Base-by-base conservation (phyloP, 2,329 filamentous ascomycete species). In the Diplodia sapinea region DNA sequence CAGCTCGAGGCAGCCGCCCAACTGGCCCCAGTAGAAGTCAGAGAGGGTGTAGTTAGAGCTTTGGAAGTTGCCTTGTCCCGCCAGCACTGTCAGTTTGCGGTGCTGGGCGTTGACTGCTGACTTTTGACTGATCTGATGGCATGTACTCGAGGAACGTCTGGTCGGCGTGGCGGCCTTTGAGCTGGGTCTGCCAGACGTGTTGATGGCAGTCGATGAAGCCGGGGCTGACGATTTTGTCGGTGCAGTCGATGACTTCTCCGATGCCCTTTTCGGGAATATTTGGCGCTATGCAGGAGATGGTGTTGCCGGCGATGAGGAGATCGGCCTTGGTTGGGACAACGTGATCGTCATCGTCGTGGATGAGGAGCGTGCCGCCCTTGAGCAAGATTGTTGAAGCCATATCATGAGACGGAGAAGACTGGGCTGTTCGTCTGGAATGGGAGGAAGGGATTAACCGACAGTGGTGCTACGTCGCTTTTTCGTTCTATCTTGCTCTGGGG, bases 181-280 rank as follows among this genome's bases (percentile, higher is more conserved):
- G 81, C 11, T 81, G 84, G 0, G 86, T 86, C 71, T 88, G 84
- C 86, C 85, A 73, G 43, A 71, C 68, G 69, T 76, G 74, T 2
- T 82, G 82, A 69, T 87, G 86, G 0, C 84, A 87, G 73, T 87
- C 84, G 65, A 87, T 77, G 73, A 88, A 87, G 1, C 86, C 86
- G 0, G 85, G 85, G 0, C 81, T 82, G 66, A 87, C 78, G 63
- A 87, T 86, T 71, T 85, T 84, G 64, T 81, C 77, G 0, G 78
- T 79, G 49, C 81, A 82, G 69, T 87, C 81, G n/a, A 87, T 75
- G 1, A 81, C 69, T 62, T 85, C 77, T 12, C 23, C 29, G 1
- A 77, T 77, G 20, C 75, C 74, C 0, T 68, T 54, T 1, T 75
- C 74, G 3, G 69, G 52, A 20, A 80, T 76, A 17, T 70, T 65